These are phyloP conservation scores for Mentha longifolia DNA, from an alignment of 257 asterid species.

Conservation along the genomic window DNA sequence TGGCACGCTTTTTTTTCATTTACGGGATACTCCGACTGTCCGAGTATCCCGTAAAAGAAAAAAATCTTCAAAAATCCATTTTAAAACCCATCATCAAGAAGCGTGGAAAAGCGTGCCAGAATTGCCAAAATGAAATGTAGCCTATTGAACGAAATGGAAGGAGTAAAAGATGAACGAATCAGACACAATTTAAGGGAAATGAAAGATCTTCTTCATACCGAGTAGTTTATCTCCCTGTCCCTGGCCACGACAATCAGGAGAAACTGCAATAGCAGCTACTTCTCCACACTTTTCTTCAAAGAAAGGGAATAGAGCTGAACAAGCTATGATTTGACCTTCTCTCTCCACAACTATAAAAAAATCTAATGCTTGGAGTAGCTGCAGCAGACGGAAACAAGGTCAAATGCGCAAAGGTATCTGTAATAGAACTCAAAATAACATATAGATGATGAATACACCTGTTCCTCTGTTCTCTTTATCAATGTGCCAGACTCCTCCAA, in stretches of 20 bases:
- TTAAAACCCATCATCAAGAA: too few relatives aligned
- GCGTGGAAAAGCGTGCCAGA: too few relatives aligned
- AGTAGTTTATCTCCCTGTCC: constrained; percentile 99
- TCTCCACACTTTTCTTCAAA: constrained; percentile 84
- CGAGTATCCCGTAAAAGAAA: too few relatives aligned
- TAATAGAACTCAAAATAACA: constrained; percentile 16
- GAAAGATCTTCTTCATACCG: constrained; percentile 53
- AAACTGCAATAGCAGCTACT: constrained; percentile 97
- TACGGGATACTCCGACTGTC: too few relatives aligned
- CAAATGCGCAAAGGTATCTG: constrained; percentile 14
- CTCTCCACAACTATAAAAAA: constrained; percentile 84
- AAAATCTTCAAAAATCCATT: too few relatives aligned
- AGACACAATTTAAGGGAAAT: constrained; percentile 13
- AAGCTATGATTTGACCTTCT: constrained; percentile 94
- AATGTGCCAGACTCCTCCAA: constrained; percentile 82
- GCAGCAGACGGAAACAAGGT: constrained; percentile 32
- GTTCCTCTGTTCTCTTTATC: constrained; percentile 82
- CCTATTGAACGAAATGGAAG: too few relatives aligned
- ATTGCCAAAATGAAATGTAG: too few relatives aligned
- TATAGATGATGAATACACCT: constrained; percentile 51
- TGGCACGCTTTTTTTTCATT: too few relatives aligned
- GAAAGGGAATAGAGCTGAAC: constrained; percentile 89
- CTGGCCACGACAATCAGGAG: constrained; percentile 97
- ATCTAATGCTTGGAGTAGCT: constrained; percentile 70
- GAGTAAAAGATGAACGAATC: neutral